Evolutionary conservation across 1,139 yeast species (phyloP).

Genomic region (Yamadazyma trypodendri): DNA sequence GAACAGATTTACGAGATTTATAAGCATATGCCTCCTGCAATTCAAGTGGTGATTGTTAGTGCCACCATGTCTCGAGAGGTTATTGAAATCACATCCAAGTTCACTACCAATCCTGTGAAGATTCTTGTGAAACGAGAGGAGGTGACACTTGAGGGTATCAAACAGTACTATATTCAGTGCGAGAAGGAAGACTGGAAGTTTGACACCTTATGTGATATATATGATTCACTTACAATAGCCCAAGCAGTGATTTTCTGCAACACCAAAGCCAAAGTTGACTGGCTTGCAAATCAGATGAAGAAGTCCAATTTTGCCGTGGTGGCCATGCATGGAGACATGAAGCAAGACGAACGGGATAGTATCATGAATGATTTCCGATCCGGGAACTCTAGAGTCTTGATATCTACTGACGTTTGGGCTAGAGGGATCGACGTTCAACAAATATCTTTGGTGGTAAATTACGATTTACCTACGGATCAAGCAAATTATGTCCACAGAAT

Average conservation of each 20-base stretch:
- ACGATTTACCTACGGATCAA: conserved; percentile 80
- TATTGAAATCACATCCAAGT: conserved; percentile 78
- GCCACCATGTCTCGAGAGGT: conserved; percentile 91
- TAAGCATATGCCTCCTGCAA: conserved; percentile 71
- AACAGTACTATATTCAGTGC: conserved; percentile 81
- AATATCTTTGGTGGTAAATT: conserved; percentile 90
- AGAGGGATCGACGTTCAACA: conserved; percentile 97
- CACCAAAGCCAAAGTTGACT: conserved; percentile 87
- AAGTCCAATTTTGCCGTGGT: conserved; percentile 85
- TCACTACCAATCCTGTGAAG: conserved; percentile 87
- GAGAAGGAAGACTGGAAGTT: conserved; percentile 95
- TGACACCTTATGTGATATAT: conserved; percentile 88
- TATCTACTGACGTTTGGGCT: conserved; percentile 97
- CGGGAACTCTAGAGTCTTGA: conserved; percentile 78
- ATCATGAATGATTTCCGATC: conserved; percentile 85
- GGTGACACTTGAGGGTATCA: conserved; percentile 83
- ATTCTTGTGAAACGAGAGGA: conserved; percentile 90
- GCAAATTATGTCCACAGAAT: conserved; percentile 93
- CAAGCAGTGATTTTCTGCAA: conserved; percentile 97
- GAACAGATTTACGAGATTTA: conserved; percentile 91
- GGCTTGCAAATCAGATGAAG: conserved; percentile 78
- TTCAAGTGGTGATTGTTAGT: conserved; percentile 91
- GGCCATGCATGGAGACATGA: conserved; percentile 97
- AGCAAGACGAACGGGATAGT: conserved; percentile 84
- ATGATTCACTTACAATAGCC: conserved; percentile 90